Base-by-base conservation (phyloP, 108 stramenopile species). In the Skeletonema grethae region DNA sequence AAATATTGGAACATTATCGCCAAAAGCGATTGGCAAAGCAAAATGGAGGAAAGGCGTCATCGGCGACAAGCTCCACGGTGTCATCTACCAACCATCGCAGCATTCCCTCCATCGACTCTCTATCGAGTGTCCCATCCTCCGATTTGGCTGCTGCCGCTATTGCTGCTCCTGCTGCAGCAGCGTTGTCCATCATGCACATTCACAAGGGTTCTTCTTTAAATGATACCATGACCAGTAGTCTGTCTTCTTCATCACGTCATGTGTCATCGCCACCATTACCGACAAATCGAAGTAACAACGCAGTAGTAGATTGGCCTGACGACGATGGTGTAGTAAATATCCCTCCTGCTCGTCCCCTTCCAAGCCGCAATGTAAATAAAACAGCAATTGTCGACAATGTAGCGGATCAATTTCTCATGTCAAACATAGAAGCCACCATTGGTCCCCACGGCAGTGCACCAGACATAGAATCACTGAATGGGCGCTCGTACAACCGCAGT, bases 381-480 rank as follows among this genome's bases (percentile, higher is more conserved):
- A 24, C 50, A 53, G 50, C 50, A 22, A 20, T 1, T 3, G 50
- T 24, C 6, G 50, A 53, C 22, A n/a, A 53, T 53, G 50, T 22
- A 22, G 50, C 20, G 8, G 65, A 72, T 29, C 71, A 67, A 67
- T 79, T 79, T 63, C 67, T 79, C 24, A 57, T 79, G n/a, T 62
- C 79, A 24, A 79, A 79, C 46, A 68, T 79, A 11, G 79, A 79
- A 61, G 79, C 79, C 5, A 77, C 80, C 6, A 72, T 82, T 0
- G 80, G 80, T 12, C 76, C 80, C 13, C 61, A 65, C 1, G 80
- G 80, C 3, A 70, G 65, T 7, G 80, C 80, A 22, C 76, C 80
- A 15, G 80, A 82, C 35, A 76, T 82, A 58, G 80, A 82, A 65
- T 82, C 80, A 15, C 65, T 82, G 22, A 77, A 60, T 18, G 80